Conservation (phyloP, 495 filamentous ascomycete species). For the Durotheca rogersii region DNA sequence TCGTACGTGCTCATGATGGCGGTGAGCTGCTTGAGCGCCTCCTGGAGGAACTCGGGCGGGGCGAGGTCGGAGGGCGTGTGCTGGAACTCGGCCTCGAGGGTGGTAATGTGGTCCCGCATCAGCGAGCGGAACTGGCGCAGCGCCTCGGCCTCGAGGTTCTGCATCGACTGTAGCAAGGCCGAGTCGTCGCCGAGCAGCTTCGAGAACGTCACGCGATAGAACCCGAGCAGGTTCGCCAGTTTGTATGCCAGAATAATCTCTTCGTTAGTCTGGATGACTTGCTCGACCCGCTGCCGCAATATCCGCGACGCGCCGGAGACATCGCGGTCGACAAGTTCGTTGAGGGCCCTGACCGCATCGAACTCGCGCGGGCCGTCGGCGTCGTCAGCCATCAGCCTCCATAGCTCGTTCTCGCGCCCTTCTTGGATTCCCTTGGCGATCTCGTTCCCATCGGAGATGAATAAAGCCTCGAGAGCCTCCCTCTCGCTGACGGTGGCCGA, state of each 20-base stretch:
- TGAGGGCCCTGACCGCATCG: conserved; percentile 80
- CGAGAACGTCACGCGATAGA: conserved; percentile 83
- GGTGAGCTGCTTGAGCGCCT: conserved; percentile 72
- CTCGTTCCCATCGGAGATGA: conserved; percentile 89
- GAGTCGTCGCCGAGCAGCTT: conserved; percentile 73
- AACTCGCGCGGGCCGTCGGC: conserved; percentile 56
- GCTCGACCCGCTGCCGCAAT: conserved; percentile 79
- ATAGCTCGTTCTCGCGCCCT: conserved; percentile 83
- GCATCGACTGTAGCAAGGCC: conserved; percentile 66
- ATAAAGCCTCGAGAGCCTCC: conserved; percentile 87
- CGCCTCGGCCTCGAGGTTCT: conserved; percentile 69
- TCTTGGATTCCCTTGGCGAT: conserved; percentile 83
- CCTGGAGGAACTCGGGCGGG: conserved; percentile 80
- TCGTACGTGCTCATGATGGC: conserved; percentile 81
- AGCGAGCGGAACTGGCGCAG: conserved; percentile 78
- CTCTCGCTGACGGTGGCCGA: conserved; percentile 90
- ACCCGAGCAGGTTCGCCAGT: conserved; percentile 81
- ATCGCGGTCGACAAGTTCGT: conserved; percentile 84
- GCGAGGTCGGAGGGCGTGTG: conserved; percentile 68
- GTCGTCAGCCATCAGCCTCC: conserved; percentile 64
- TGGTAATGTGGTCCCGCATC: conserved; percentile 74
- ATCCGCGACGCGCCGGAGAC: conserved; percentile 75
- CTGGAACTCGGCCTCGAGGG: conserved; percentile 67
- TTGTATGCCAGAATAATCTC: conserved; percentile 87
- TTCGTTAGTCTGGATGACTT: conserved; percentile 89